Percentiles rank a stretch among this genome's conserved stretches.
These are phyloP conservation scores for Lipomyces kockii DNA, from an alignment of 805 yeast species.

Conservation along the genomic window DNA sequence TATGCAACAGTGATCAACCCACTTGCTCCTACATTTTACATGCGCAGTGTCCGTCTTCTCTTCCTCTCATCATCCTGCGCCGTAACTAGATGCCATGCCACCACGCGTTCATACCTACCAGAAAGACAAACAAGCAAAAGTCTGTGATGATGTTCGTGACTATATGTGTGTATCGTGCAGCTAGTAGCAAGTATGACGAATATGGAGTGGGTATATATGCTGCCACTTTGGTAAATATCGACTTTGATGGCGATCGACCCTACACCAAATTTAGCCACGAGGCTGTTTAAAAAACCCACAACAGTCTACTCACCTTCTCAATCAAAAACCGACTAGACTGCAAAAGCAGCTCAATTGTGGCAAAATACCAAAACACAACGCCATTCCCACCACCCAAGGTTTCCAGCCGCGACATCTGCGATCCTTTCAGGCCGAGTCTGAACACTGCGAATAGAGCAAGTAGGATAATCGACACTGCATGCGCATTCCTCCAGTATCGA, in stretches of 20 bases:
- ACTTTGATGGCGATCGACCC: constrained; percentile 39
- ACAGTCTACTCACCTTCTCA: constrained; percentile 25
- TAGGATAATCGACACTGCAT: constrained; percentile 12
- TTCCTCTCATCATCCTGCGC: neutral
- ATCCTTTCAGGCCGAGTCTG: constrained; percentile 18
- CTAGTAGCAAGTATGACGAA: constrained; percentile 32
- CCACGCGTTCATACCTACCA: constrained; percentile 33
- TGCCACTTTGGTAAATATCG: constrained; percentile 36
- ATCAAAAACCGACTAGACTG: constrained; percentile 31
- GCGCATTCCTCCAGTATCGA: constrained; percentile 20
- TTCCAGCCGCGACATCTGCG: constrained; percentile 26
- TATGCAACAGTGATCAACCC: neutral
- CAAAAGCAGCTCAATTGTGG: constrained; percentile 27
- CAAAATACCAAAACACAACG: constrained; percentile 27
- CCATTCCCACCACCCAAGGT: constrained; percentile 14
- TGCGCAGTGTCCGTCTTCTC: neutral
- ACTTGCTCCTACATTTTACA: neutral
- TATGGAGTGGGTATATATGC: constrained; percentile 37
- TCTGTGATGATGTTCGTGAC: constrained; percentile 33
- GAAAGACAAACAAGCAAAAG: constrained; percentile 31
- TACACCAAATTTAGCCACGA: neutral
- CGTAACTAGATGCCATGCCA: constrained; percentile 11
- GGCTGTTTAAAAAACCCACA: neutral
- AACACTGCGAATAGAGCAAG: constrained; percentile 25
- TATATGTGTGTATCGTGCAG: constrained; percentile 36